Evolutionary conservation across 1,139 yeast genomes (phyloP).

Genomic region (Sugiyamaella paludigena): DNA sequence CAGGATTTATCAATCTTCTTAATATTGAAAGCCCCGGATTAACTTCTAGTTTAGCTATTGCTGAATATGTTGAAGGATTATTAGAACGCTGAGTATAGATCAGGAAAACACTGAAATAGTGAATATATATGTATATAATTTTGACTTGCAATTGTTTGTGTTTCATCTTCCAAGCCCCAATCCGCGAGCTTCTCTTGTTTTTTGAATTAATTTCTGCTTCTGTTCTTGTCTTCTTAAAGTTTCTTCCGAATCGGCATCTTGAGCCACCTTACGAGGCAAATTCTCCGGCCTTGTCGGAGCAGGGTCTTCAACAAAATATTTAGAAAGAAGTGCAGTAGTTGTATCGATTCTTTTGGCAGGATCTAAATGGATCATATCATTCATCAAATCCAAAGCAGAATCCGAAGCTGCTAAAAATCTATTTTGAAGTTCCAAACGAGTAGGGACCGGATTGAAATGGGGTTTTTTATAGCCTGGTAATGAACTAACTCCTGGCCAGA

Average conservation of each 20-base stretch:
- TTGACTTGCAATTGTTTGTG: too few species aligned
- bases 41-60: slow-evolving; percentile 79
- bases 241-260: slow-evolving; percentile 21
- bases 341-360: slow-evolving; percentile 73
- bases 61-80: slow-evolving; percentile 55
- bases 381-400: slow-evolving; percentile 72
- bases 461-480: slow-evolving; percentile 61
- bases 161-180: neutral
- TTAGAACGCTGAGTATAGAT: too few species aligned
- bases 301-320: slow-evolving; percentile 73
- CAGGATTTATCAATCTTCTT: slow-evolving; percentile 74
- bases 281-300: slow-evolving; percentile 69
- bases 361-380: slow-evolving; percentile 70
- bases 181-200: slow-evolving; percentile 19
- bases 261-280: slow-evolving; percentile 52
- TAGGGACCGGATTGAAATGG: slow-evolving; percentile 44
- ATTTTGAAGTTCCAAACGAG: slow-evolving; percentile 73
- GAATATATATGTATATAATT: too few species aligned
- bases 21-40: slow-evolving; percentile 92
- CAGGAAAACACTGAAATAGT: too few species aligned
- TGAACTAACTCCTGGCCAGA: slow-evolving; percentile 87
- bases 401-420: slow-evolving; percentile 93
- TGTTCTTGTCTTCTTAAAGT: slow-evolving; percentile 23
- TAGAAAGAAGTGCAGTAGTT: slow-evolving; percentile 61
- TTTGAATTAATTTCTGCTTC: slow-evolving; percentile 28